phyloP scores from a whole-genome alignment of 1,139 yeast species.

The Geotrichum candidum region DNA sequence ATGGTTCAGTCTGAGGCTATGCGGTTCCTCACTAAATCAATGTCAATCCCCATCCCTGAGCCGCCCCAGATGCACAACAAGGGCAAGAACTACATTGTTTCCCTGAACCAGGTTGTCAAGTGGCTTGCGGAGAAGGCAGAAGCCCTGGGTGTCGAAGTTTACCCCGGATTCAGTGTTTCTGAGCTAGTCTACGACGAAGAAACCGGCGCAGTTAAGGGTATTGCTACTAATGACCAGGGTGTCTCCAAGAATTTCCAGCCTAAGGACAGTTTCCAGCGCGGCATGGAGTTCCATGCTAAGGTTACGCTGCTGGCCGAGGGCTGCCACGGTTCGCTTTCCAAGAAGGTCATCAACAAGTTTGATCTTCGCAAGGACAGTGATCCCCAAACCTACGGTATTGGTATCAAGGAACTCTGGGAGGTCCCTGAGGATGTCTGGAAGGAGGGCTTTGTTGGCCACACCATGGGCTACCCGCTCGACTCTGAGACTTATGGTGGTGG shows the following conservation, averaged over 20 bases:
- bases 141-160: constrained; percentile 86
- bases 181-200: constrained; percentile 65
- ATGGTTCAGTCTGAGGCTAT: constrained; percentile 70
- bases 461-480: constrained; percentile 82
- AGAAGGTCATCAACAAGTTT: constrained; percentile 64
- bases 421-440: constrained; percentile 78
- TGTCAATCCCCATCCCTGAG: constrained; percentile 71
- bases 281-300: constrained; percentile 93
- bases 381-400: constrained; percentile 90
- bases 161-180: constrained; percentile 86
- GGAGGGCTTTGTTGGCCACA: constrained; percentile 77
- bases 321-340: constrained; percentile 89
- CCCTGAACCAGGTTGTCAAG: constrained; percentile 74
- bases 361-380: constrained; percentile 59
- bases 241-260: constrained; percentile 68
- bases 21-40: constrained; percentile 55
- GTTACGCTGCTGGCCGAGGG: constrained; percentile 91
- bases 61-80: constrained; percentile 86
- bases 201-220: constrained; percentile 61
- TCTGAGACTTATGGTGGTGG: constrained; percentile 88
- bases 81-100: constrained; percentile 77
- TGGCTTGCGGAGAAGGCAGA: constrained; percentile 86
- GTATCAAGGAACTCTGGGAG: constrained; percentile 96
- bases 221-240: constrained; percentile 92
- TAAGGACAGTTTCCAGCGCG: constrained; percentile 77